Percentiles rank a stretch among this genome's conserved stretches.
Evolutionary conservation across 176 grass and related monocot species (phyloP).

Genomic region (Triticum monococcum): DNA sequence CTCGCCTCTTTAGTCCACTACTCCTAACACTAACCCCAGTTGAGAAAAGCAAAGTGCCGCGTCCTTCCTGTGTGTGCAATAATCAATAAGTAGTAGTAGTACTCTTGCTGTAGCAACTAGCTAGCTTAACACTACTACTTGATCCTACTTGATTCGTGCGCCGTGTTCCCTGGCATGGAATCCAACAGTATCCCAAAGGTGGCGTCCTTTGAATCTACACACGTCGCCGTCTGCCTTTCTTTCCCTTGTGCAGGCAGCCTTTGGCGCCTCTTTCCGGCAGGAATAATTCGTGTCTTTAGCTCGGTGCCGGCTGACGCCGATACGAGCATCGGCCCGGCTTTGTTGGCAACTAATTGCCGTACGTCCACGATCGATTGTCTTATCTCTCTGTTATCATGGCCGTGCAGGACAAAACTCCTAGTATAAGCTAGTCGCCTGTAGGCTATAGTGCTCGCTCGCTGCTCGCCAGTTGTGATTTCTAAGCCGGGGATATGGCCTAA

Average conservation of each 20-base stretch:
- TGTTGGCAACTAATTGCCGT: not conserved
- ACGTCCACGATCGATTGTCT: not conserved
- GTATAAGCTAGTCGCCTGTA: no score
- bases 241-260: not conserved
- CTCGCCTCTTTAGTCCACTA: not conserved
- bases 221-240: not conserved
- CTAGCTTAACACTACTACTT: not conserved
- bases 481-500: not conserved
- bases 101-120: not conserved
- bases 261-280: conserved; percentile 18
- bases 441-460: no score
- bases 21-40: not conserved
- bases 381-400: not conserved
- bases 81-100: not conserved
- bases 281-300: conserved; percentile 44
- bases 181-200: conserved; percentile 32
- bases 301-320: conserved; percentile 47
- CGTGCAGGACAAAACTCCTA: no score
- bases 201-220: conserved; percentile 20
- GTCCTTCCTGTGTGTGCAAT: not conserved
- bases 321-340: not conserved
- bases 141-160: not conserved
- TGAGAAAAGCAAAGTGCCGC: not conserved
- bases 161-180: conserved; percentile 11
- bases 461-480: not conserved